phyloP scores from a whole-genome alignment of 306 rosid genomes.

The Chamaecrista fasciculata region DNA sequence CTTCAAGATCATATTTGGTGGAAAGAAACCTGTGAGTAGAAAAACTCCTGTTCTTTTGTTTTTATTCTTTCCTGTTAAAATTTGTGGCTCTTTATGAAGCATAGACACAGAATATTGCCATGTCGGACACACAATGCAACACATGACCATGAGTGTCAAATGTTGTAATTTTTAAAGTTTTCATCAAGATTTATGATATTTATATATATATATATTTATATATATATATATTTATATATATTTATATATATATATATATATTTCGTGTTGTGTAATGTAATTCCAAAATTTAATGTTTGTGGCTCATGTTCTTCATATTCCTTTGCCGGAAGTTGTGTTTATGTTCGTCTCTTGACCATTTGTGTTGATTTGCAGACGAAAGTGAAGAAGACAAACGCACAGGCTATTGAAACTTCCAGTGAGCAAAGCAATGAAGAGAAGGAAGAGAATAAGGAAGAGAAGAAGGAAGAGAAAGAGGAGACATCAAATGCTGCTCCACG shows the following conservation, averaged over 20 bases:
- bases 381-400: slow-evolving; percentile 37
- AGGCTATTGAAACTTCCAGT: slow-evolving; percentile 40
- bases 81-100: background rate
- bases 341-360: background rate
- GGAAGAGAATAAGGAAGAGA: slow-evolving; percentile 46
- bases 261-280: too few relatives aligned
- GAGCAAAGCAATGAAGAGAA: slow-evolving; percentile 49
- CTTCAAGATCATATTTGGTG: slow-evolving; percentile 67
- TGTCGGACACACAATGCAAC: too few relatives aligned
- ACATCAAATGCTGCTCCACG: slow-evolving; percentile 52
- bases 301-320: background rate
- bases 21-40: slow-evolving; percentile 61
- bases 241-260: too few relatives aligned
- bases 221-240: too few relatives aligned
- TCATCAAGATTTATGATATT: too few relatives aligned
- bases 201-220: too few relatives aligned
- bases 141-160: too few relatives aligned
- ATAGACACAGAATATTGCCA: too few relatives aligned
- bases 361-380: slow-evolving; percentile 39
- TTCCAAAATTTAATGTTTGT: too few relatives aligned
- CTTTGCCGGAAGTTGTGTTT: background rate
- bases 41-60: slow-evolving; percentile 16
- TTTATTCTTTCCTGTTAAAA: background rate
- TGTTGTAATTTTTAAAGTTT: too few relatives aligned
- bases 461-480: slow-evolving; percentile 40